phyloP scores from a whole-genome alignment of 345 rosid genomes.

The Citrus cavaleriei region DNA sequence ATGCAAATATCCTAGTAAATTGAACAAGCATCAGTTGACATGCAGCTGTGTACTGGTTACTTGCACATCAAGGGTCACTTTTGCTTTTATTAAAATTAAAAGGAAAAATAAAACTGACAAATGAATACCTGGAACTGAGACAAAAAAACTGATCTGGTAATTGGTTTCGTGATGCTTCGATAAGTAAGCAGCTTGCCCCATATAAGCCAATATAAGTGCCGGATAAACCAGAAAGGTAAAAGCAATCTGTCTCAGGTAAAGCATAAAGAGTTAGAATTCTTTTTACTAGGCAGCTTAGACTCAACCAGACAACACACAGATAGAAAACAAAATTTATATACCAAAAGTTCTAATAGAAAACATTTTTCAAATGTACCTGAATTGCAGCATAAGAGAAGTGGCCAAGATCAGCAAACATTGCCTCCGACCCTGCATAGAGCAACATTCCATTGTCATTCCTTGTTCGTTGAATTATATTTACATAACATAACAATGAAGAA shows the following conservation, averaged over 20 bases:
- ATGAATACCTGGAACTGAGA: conserved; percentile 82
- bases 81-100: neutral
- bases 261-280: neutral
- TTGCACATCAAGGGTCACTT: neutral
- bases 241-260: conserved; percentile 56
- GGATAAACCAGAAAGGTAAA: conserved; percentile 96
- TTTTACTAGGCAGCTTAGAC: neutral
- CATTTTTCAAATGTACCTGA: conserved; percentile 42
- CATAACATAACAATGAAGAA: neutral
- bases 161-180: conserved; percentile 74
- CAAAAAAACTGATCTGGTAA: conserved; percentile 70
- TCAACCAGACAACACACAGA: neutral
- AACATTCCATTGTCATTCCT: neutral
- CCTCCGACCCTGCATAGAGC: conserved; percentile 81
- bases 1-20: neutral
- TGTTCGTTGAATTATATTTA: neutral
- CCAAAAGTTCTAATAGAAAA: neutral
- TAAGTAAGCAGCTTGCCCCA: conserved; percentile 99
- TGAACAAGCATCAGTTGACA: neutral
- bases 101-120: conserved; percentile 3
- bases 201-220: conserved; percentile 94
- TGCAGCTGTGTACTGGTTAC: neutral
- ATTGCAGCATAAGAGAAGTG: conserved; percentile 94
- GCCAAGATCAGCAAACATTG: conserved; percentile 99
- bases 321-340: neutral